Percentiles rank a stretch among this genome's conserved stretches.
Evolutionary conservation across 2,329 filamentous ascomycete genomes (phyloP).

Genomic region (Colletotrichum melonis): DNA sequence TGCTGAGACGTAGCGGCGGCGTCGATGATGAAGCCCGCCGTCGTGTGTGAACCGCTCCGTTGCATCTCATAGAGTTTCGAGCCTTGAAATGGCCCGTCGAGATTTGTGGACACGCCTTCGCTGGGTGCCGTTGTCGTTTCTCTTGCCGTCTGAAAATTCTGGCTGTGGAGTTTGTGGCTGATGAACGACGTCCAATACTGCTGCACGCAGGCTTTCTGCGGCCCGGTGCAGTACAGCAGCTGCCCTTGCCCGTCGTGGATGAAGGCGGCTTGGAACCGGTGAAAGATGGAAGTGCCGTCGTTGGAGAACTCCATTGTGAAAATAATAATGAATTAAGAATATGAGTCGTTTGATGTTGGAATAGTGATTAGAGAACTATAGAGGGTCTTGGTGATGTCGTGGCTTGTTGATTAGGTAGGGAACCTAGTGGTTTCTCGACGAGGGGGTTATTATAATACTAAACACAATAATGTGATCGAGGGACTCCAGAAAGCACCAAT

Average conservation of each 20-base stretch:
- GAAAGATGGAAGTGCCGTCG: slow-evolving; percentile 31
- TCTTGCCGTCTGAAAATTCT: neutral
- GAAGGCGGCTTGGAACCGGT: slow-evolving; percentile 33
- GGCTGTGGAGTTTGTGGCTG: slow-evolving; percentile 15
- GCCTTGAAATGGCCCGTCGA: slow-evolving; percentile 7
- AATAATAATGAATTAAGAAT: neutral
- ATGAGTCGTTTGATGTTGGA: neutral
- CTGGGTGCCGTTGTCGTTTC: neutral
- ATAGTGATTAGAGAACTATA: slow-evolving; percentile 14
- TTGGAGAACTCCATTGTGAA: slow-evolving; percentile 34
- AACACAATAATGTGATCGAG: neutral
- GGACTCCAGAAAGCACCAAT: neutral
- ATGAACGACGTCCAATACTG: slow-evolving; percentile 14
- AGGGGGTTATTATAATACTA: slow-evolving; percentile 10
- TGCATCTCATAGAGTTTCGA: slow-evolving; percentile 23
- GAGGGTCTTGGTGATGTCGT: neutral
- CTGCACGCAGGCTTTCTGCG: slow-evolving; percentile 18
- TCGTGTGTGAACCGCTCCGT: slow-evolving; percentile 1
- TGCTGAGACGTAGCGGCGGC: neutral
- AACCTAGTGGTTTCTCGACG: neutral
- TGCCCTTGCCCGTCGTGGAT: slow-evolving; percentile 29
- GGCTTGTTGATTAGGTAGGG: neutral
- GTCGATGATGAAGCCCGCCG: slow-evolving; percentile 16
- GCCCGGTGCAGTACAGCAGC: slow-evolving; percentile 21
- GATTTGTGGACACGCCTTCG: slow-evolving; percentile 1